Evolutionary conservation across 441 rosid genomes (phyloP), one percentile per base, ranked within the genome.

Genomic region (Corymbia citriodora): DNA sequence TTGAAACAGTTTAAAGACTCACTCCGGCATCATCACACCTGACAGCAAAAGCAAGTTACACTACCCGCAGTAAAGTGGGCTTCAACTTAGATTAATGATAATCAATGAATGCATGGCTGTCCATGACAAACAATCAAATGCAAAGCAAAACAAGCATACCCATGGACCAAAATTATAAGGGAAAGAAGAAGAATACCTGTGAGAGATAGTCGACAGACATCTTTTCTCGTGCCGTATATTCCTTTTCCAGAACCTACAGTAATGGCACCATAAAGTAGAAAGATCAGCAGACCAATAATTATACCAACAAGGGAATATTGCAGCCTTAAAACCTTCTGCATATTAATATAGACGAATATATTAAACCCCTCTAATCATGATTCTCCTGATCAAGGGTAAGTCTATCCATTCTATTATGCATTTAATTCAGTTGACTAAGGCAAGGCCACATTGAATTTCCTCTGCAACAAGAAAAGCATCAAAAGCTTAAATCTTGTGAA

Each of bases 231-330:
- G 91, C 63, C 6, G 89, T 91, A 90, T 93, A 94, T 92, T 93
- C 94, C 93, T 93, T 95, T 89, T 96, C 96, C 93, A 98, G 93
- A 90, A 97, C 96, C 99, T 98, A 92, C 48, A 93, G 90, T 61
- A 25, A 79, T 79, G n/a, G 86, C 49, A 68, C 86, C 86, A 9
- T 25, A 81, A 48, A 48, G 53, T 45, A 81, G n/a, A 79, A 79
- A 81, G 86, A 53, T 81, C 86, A 81, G 86, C 53, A 48, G 86
- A 81, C 31, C 86, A 81, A 79, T 50, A 25, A 48, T 81, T 81
- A 48, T 14, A 45, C 53, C 86, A 81, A 81, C 53, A 81, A 81
- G 54, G 54, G 86, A 81, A 81, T 31, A 81, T 48, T 53, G 15
- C n/a, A 65, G 7, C 9, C 36, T n/a, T 7, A n/a, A 81, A 81